Evolutionary conservation across 805 yeast genomes (phyloP), one percentile per base, ranked within the genome.

Genomic region (Yarrowia sp.): DNA sequence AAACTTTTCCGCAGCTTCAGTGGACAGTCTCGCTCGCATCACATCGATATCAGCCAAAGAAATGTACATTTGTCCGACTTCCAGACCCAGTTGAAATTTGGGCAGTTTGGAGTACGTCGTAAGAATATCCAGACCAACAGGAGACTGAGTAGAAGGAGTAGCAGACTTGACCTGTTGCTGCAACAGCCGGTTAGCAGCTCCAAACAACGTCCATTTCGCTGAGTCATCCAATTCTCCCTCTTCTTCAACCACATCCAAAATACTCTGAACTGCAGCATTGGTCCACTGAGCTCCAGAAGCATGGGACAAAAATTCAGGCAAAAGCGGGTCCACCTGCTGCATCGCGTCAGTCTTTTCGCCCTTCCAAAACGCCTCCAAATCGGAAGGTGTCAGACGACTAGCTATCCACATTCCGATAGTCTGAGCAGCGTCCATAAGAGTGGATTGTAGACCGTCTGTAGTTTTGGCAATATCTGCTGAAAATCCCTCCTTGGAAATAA

Each of bases 1-100:
- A 38, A 54, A 54, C 35, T 54, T 54, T 2, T 36, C 12, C 2
- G 61, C 61, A 14, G 35, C n/a, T 12, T 54, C 61, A 0, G 61
- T 54, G 7, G 26, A 17, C 26, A 54, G 36, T 3, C 46, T 21
- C 8, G 61, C 44, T 17, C 61, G 0, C 61, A 35, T n/a, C 2
- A 54, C 61, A n/a, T 54, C 61, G 2, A 54, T 19, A 14, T 54
- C 61, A 0, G 32, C 61, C 35, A 54, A 9, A 8, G 61, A 36
- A 24, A 54, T 36, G 46, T 54, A 54, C 61, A 54, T 54, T 38
- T 54, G 61, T 5, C 61, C 61, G 26, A 38, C 24, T 38, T 54
- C 61, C 0, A 54, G 46, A 8, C 61, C 61, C 17, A 26, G 28
- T 12, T 54, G 61, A 12, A 54, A 54, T 17, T 54, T 54, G 12